Evolutionary conservation across 305 asterid genomes (phyloP).

Genomic region (Solanum aculeatissimum): DNA sequence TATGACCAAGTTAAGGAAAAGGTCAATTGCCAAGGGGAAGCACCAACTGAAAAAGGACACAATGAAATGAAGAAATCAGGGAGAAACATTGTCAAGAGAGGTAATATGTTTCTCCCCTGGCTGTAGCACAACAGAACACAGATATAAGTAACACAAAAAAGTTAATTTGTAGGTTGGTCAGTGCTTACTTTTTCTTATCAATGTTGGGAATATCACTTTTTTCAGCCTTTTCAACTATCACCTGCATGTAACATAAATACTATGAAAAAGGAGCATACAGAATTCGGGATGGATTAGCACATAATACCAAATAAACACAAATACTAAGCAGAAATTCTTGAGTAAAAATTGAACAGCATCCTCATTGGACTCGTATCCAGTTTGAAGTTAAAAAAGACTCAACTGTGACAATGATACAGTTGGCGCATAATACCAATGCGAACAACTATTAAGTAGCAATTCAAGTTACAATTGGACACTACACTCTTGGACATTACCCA

Average conservation of each 20-base stretch:
- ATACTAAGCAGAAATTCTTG: not conserved
- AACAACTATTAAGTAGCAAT: not conserved
- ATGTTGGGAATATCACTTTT: constrained; percentile 36
- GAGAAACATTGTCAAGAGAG: not conserved
- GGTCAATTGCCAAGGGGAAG: not conserved
- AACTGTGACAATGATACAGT: not conserved
- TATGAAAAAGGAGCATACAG: not conserved
- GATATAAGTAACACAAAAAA: not conserved
- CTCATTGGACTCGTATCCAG: not conserved
- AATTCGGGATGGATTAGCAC: not conserved
- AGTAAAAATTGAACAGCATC: not conserved
- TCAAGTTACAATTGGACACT: not conserved
- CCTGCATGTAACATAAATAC: constrained; percentile 12
- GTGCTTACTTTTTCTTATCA: constrained; percentile 35
- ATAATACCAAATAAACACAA: not conserved
- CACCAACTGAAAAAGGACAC: not conserved
- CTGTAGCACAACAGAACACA: not conserved
- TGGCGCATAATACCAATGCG: not conserved
- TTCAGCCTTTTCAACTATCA: constrained; percentile 42
- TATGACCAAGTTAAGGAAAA: not conserved
- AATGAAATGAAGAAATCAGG: not conserved
- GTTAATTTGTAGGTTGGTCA: not conserved
- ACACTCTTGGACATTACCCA: not conserved
- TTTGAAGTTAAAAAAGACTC: not conserved
- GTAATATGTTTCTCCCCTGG: not conserved